These are phyloP conservation scores for Nothophoma quercina DNA, from an alignment of 2,329 filamentous ascomycete species.

Conservation along the genomic window DNA sequence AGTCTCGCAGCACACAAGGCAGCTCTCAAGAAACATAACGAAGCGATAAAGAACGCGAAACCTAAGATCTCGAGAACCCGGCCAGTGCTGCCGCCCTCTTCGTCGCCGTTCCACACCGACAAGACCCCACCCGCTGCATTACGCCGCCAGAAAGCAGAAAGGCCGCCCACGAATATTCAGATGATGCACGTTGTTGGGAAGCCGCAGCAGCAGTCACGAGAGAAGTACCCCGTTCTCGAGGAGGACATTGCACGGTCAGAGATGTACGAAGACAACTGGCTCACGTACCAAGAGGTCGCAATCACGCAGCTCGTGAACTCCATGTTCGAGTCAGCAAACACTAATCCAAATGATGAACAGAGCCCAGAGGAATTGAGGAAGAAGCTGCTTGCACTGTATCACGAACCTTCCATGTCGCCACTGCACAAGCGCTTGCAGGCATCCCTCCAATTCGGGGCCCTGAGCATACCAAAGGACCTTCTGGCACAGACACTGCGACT, in stretches of 20 bases:
- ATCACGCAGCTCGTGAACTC: conserved; percentile 67
- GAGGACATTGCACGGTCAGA: conserved; percentile 64
- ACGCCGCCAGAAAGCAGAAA: conserved; percentile 35
- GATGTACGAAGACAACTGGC: conserved; percentile 70
- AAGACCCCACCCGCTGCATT: conserved; percentile 47
- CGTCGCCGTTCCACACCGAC: conserved; percentile 47
- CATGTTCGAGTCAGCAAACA: conserved; percentile 56
- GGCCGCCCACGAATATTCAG: conserved; percentile 40
- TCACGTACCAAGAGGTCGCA: conserved; percentile 67
- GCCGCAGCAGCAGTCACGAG: conserved; percentile 30
- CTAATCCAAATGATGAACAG: conserved; percentile 37
- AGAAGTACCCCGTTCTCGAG: conserved; percentile 60
- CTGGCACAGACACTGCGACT: conserved; percentile 56
- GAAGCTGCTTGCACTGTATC: conserved; percentile 62
- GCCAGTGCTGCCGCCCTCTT: conserved; percentile 36
- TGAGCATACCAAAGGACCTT: conserved; percentile 63
- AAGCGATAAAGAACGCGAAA: conserved; percentile 38
- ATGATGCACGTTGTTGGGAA: conserved; percentile 44
- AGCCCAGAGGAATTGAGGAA: conserved; percentile 52
- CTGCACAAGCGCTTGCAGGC: conserved; percentile 66
- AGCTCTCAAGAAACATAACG: conserved; percentile 28
- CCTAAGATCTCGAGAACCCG: conserved; percentile 30
- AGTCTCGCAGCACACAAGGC: conserved; percentile 30
- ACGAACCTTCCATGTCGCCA: conserved; percentile 58
- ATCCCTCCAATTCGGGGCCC: conserved; percentile 64